These are phyloP conservation scores for Aureobasidium mangrovei DNA, from an alignment of 2,329 filamentous ascomycete genomes.

Conservation along the genomic window DNA sequence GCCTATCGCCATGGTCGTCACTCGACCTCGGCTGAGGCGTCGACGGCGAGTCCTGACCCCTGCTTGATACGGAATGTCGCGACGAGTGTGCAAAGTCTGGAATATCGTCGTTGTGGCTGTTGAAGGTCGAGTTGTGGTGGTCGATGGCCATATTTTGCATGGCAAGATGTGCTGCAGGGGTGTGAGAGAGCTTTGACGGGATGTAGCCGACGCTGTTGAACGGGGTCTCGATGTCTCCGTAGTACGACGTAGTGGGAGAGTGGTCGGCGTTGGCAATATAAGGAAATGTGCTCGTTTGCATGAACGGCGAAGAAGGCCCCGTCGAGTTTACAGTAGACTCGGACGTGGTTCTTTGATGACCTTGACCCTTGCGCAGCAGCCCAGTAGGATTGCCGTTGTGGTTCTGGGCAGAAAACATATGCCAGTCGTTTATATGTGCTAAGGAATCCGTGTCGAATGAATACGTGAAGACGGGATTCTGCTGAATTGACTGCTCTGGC, in stretches of 20 bases:
- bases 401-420: constrained; percentile 11
- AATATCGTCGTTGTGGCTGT: constrained; percentile 44
- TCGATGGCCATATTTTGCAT: constrained; percentile 52
- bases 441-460: not conserved
- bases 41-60: constrained; percentile 52
- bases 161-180: constrained; percentile 45
- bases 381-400: not conserved
- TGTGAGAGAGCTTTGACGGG: constrained; percentile 26
- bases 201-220: constrained; percentile 20
- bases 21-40: constrained; percentile 47
- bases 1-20: constrained; percentile 45
- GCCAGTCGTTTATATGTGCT: not conserved
- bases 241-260: constrained; percentile 32
- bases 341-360: constrained; percentile 18
- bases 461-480: not conserved
- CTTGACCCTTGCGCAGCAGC: constrained; percentile 3
- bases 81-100: constrained; percentile 46
- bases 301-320: constrained; percentile 37
- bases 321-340: constrained; percentile 35
- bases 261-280: constrained; percentile 39
- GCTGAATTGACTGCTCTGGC: not conserved
- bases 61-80: constrained; percentile 50
- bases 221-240: constrained; percentile 21
- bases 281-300: constrained; percentile 26
- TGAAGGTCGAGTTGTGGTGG: constrained; percentile 32